phyloP scores from a whole-genome alignment of 2,329 filamentous ascomycete genomes.

The Aureobasidium sp. region DNA sequence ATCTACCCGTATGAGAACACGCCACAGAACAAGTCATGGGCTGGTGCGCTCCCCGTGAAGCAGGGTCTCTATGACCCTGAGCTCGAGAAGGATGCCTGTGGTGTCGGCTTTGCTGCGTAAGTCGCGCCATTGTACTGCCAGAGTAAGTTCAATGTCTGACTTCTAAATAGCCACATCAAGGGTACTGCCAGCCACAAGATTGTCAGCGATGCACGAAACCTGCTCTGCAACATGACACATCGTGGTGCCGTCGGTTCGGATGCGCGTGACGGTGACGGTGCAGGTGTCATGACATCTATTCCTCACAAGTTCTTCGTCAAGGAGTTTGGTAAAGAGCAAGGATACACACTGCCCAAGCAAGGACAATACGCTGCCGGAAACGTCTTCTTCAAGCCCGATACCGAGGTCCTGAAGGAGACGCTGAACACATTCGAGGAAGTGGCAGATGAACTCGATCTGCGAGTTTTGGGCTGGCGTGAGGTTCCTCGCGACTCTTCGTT shows the following conservation, averaged over 20 bases:
- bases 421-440: conserved; percentile 91
- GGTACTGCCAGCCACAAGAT: conserved; percentile 97
- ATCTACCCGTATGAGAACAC: conserved; percentile 77
- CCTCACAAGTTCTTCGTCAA: conserved; percentile 98
- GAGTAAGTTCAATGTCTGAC: conserved; percentile 23
- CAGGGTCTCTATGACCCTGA: conserved; percentile 97
- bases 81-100: conserved; percentile 97
- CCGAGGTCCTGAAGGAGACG: conserved; percentile 81
- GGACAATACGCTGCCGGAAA: conserved; percentile 97
- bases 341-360: conserved; percentile 74
- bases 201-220: conserved; percentile 90
- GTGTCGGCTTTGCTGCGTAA: conserved; percentile 97
- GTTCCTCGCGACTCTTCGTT: conserved; percentile 90
- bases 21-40: conserved; percentile 84
- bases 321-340: conserved; percentile 90
- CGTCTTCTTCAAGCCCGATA: conserved; percentile 96
- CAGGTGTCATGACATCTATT: conserved; percentile 98
- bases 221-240: conserved; percentile 99
- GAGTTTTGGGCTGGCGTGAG: conserved; percentile 92
- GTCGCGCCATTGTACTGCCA: conserved; percentile 29
- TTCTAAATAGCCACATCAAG: conserved; percentile 74
- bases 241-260: conserved; percentile 96
- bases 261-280: conserved; percentile 94
- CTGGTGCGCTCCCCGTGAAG: conserved; percentile 90
- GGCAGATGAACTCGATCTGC: conserved; percentile 77